Evolutionary conservation across 1,284 basidiomycete species (phyloP), one percentile per base, ranked within the genome.

Genomic region (Heterobasidion irregulare): DNA sequence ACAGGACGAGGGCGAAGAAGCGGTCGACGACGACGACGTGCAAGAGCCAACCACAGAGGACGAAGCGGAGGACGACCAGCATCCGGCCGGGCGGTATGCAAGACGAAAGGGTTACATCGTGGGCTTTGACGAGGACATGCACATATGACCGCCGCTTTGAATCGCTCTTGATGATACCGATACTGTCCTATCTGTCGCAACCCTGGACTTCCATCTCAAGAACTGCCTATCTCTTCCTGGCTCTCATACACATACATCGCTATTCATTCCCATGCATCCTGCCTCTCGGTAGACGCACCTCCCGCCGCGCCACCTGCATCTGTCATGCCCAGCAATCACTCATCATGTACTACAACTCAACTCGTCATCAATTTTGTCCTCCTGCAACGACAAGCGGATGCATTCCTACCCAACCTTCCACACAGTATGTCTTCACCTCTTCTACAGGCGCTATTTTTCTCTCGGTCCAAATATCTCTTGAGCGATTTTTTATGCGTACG

Each of bases 11-110:
- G 70, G 71, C 44, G 76, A 75, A 50, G 69, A 65, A 33, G 72
- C 67, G 19, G 69, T 71, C 26, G 72, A 68, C 1, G 77, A 75
- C 15, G 75, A 73, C 33, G 81, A 83, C 47, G 62, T 62, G 18
- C 62, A 69, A 41, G 79, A 78, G 61, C 70, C 74, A 50, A 78
- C 76, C 55, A 80, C 82, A 35, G 84, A 86, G 61, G 84, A 88
- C 55, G 86, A 87, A 65, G 77, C 78, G 58, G 83, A 83, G 59
- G 83, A 85, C 59, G 75, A 73, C 43, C 75, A 73, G 63, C 71
- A 67, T 45, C 72, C 73, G 47, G 84, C 78, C 5, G 86, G 86
- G 34, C 74, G 86, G 52, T 87, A 87, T 67, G 79, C 87, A 48
- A 72, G 74, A 64, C 77, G 79, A 68, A 77, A 75, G 49, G 66